Percentiles rank a stretch among this genome's conserved stretches.
These are phyloP conservation scores for Paramecium bursaria DNA, from an alignment of 73 alveolate genomes.

Conservation along the genomic window DNA sequence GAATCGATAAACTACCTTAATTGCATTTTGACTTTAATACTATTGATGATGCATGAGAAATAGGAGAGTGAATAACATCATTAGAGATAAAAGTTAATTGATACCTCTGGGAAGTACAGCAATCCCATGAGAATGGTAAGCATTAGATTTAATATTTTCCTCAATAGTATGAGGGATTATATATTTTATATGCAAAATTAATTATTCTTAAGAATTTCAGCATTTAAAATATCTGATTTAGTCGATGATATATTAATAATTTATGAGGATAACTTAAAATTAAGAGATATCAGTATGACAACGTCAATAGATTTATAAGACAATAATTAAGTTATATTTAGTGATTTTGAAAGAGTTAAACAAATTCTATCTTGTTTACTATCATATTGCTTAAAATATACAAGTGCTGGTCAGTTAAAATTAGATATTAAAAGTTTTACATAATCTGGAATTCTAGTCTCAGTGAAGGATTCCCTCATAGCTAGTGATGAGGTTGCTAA, in stretches of 20 bases:
- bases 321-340: constrained; percentile 38
- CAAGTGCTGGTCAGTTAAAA: constrained; percentile 4
- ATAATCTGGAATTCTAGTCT: constrained; percentile 24
- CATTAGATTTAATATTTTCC: constrained; percentile 7
- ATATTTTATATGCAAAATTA: constrained; percentile 37
- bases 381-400: constrained; percentile 47
- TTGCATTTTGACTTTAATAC: constrained; percentile 25
- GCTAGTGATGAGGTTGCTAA: constrained; percentile 21
- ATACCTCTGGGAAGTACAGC: not conserved
- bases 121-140: constrained; percentile 56
- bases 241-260: constrained; percentile 3
- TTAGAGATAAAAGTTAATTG: not conserved
- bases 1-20: constrained; percentile 50
- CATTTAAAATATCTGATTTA: constrained; percentile 30
- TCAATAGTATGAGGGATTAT: constrained; percentile 58
- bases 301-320: constrained; percentile 50
- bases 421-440: constrained; percentile 49
- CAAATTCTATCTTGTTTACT: constrained; percentile 47
- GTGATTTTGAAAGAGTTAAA: constrained; percentile 49
- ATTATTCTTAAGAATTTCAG: constrained; percentile 31
- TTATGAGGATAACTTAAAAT: constrained; percentile 43
- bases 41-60: constrained; percentile 4
- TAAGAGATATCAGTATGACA: constrained; percentile 18
- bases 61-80: not conserved
- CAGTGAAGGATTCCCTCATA: constrained; percentile 33